Base-by-base conservation (phyloP, 2,329 filamentous ascomycete genomes). In the Calonectria honghensis region DNA sequence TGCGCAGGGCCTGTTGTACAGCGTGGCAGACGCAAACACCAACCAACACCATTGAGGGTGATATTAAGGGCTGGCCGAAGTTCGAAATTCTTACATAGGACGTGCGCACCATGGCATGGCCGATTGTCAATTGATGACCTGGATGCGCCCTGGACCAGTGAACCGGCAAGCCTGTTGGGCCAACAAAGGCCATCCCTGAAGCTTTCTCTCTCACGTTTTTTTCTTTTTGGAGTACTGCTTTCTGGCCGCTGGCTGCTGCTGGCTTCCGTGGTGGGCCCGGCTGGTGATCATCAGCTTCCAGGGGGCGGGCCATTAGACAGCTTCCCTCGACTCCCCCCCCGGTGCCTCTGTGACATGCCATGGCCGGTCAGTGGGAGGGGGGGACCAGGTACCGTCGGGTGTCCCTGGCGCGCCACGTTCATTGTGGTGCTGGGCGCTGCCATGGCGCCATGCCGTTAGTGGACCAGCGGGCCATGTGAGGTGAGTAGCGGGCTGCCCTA, bases 381-480 rank as follows among this genome's bases (percentile, higher is more conserved):
- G 31, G 70, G 32, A 29, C 35, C 35, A 67, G 68, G 68, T 64
- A 27, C 51, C 61, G 20, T 74, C 64, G 57, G 65, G 68, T 70
- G 72, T 72, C 74, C 70, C 76, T 78, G 73, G 72, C 72, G 73
- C 79, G 78, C 78, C 78, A 80, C 78, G 79, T 80, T 79, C 73
- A 52, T 65, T 66, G 68, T 51, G 73, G 51, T 74, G 71, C 63
- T 65, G 59, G 73, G 11, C 31, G 69, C 59, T 70, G 68, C 63
- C 77, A 79, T 79, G 72, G 73, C 73, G 77, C 76, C 77, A 76
- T 74, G 76, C 73, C 73, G 68, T 75, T 77, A 76, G 67, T 79
- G 74, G 54, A 74, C 72, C 70, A 73, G 57, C 69, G 64, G 52
- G 68, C 68, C 68, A 65, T 65, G 61, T 72, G 70, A 68, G 64